A percentile compares a stretch with the other conserved stretches of the same genome.
phyloP scores from a whole-genome alignment of 1,284 basidiomycete genomes.

The Termitomyces sp. region DNA sequence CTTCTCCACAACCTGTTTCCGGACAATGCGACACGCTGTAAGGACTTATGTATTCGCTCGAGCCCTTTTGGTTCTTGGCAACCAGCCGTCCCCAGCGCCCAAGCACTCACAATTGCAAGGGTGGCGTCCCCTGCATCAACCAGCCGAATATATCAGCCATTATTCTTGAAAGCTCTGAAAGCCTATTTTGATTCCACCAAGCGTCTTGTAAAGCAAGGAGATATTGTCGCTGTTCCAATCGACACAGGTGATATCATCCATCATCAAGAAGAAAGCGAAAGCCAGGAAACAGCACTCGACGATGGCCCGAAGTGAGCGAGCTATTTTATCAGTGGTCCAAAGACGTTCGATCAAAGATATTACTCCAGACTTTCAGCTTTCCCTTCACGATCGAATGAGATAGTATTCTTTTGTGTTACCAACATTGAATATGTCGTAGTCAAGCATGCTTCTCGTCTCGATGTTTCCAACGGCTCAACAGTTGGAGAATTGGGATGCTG shows the following conservation, averaged over 20 bases:
- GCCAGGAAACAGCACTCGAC: neutral
- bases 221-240: slow-evolving; percentile 74
- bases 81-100: slow-evolving; percentile 70
- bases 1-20: slow-evolving; percentile 51
- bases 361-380: slow-evolving; percentile 15
- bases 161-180: slow-evolving; percentile 69
- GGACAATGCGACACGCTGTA: slow-evolving; percentile 19
- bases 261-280: neutral
- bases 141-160: slow-evolving; percentile 67
- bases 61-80: slow-evolving; percentile 50
- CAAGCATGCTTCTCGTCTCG: slow-evolving; percentile 30
- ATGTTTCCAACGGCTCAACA: slow-evolving; percentile 45
- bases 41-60: slow-evolving; percentile 34
- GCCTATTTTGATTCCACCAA: slow-evolving; percentile 55
- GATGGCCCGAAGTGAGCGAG: slow-evolving; percentile 3
- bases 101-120: slow-evolving; percentile 73
- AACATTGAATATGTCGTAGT: slow-evolving; percentile 66
- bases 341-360: neutral
- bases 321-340: neutral
- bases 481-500: slow-evolving; percentile 82
- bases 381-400: slow-evolving; percentile 25
- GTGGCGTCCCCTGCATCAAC: slow-evolving; percentile 79
- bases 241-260: slow-evolving; percentile 40
- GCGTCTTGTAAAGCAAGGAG: slow-evolving; percentile 74
- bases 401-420: slow-evolving; percentile 74